Base-by-base conservation (phyloP, 2,329 filamentous ascomycete species). In the Magnaporthiopsis incrustans region DNA sequence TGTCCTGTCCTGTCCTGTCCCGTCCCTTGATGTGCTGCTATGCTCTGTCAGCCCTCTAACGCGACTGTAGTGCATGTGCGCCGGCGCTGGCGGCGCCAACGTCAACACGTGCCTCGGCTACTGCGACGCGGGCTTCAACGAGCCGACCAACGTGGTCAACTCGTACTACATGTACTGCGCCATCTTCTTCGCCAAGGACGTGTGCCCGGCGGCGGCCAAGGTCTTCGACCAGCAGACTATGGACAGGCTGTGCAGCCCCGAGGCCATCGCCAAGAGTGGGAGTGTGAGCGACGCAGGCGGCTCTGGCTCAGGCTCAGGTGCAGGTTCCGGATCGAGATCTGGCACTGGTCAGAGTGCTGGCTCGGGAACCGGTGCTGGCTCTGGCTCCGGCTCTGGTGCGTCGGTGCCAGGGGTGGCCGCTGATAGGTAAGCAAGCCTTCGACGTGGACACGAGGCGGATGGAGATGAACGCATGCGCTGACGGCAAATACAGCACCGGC, bases 141-240 rank as follows among this genome's bases (percentile, higher is more conserved):
- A 32, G 14, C 57, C 57, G 57, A 25, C n/a, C 6, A 61, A 50
- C 38, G 60, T 61, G 22, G 60, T 53, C 26, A 61, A 27, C n/a
- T 8, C 60, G 15, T 61, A 15, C 18, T 61, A 53, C 60, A 61
- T 61, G 60, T 61, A 61, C 60, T 61, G 60, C 60, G 50, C 60
- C 25, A 50, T 61, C 25, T 61, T 61, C 60, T 61, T 61, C 38
- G 27, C 50, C 60, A 61, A 53, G 25, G 60, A 61, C 15, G 4
- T 61, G 38, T 61, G 60, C 15, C 60, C 60, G 7, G 30, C 3
- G 0, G 60, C 60, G 14, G 22, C 35, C 26, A n/a, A 53, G 32
- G 10, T 50, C 26, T 61, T 61, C 50, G 38, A 53, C 60, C 14
- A 53, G 7, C 12, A 30, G 2, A 61, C 60, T 12, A 50, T 38